A percentile compares a stretch with the other conserved stretches of the same genome.
phyloP scores from a whole-genome alignment of 2,329 filamentous ascomycete species.

The Botrytis cinerea region DNA sequence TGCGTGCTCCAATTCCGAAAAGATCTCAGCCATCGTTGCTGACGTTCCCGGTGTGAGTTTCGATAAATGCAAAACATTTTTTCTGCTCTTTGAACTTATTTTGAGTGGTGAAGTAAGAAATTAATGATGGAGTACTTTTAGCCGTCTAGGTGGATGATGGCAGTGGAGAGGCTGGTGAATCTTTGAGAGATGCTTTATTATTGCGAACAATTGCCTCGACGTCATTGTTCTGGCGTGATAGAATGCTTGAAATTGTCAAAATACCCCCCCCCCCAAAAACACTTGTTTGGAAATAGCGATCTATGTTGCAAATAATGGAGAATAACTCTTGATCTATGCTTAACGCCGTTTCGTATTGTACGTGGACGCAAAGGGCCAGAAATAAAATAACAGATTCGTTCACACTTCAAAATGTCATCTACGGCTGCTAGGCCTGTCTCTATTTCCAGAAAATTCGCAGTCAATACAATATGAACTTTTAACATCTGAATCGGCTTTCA shows the following conservation, averaged over 20 bases:
- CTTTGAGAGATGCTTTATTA: too few relatives aligned
- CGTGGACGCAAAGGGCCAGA: neutral
- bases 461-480: neutral
- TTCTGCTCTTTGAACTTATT: neutral
- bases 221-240: neutral
- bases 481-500: neutral
- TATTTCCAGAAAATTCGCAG: neutral
- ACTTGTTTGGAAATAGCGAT: too few relatives aligned
- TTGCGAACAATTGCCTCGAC: neutral
- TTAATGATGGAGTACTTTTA: neutral
- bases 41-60: neutral
- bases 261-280: too few relatives aligned
- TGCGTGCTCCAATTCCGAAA: neutral
- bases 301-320: neutral
- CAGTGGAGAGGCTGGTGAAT: neutral
- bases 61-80: neutral
- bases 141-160: neutral
- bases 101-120: neutral
- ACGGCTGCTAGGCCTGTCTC: neutral
- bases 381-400: neutral
- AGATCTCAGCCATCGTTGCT: neutral
- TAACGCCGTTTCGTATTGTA: neutral
- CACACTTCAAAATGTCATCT: neutral
- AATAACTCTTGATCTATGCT: neutral
- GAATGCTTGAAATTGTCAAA: neutral